Evolutionary conservation across 2,329 filamentous ascomycete species (phyloP), one percentile per base, ranked within the genome.

Genomic region (Cytospora mali): DNA sequence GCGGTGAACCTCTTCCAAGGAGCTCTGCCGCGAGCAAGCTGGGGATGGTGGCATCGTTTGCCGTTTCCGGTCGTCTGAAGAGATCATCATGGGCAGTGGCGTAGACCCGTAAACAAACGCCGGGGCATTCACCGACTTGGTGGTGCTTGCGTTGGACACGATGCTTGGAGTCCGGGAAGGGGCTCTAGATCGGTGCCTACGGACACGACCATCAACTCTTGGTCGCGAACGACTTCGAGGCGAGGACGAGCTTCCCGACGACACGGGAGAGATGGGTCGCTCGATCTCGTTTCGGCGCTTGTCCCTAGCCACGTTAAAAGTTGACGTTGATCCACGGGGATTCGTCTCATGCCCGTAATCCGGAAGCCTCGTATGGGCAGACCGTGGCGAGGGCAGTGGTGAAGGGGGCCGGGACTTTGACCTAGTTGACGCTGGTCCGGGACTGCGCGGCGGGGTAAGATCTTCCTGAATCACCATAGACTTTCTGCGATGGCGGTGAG

Each of bases 401-500:
- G 75, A 74, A 10, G 72, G 70, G 14, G 71, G 73, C 61, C 75
- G 71, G 2, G 77, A 74, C 27, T 72, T 75, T n/a, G 74, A 69
- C 49, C 74, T 67, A 13, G 62, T 52, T 33, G 62, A 28, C 28
- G 52, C 56, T n/a, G 62, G 50, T 35, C 68, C 64, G 13, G 51
- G 56, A 6, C 68, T 67, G 28, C 68, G 60, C 13, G 68, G 52
- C 29, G 58, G 63, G 10, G 52, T 62, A 7, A 68, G 70, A 42
- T 74, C 74, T 4, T 77, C 75, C 58, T 78, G 76, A 13, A 74
- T 64, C 3, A 76, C 66, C 13, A 75, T 64, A 1, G 76, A 75
- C 60, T 74, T 75, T 31, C 73, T 72, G 7, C 72, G 71, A n/a
- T 68, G 62, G 39, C 71, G 72, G 39, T 69, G 72, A 57, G 61